Base-by-base conservation (phyloP, 2,329 filamentous ascomycete genomes). In the Colletotrichum sp. region DNA sequence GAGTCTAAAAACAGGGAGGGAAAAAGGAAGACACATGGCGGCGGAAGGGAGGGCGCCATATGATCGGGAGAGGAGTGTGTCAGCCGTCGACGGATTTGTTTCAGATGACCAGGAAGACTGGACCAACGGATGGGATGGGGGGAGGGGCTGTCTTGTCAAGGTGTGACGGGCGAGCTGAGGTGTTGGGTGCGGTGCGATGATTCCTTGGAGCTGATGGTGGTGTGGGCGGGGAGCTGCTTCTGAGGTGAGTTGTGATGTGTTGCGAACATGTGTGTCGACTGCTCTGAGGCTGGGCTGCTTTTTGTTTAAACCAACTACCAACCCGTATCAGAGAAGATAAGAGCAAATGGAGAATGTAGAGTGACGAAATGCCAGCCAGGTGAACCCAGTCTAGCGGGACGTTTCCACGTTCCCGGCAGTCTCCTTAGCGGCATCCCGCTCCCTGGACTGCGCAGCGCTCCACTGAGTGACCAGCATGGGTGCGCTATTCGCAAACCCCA, bases 61-160 rank as follows among this genome's bases (percentile, higher is more conserved):
- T 68, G 69, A 72, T 64, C 63, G 57, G 63, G 62, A 67, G 28
- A 22, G 28, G 75, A 59, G 66, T 67, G 66, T 76, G 72, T 76
- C 75, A 76, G 75, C 66, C 66, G 72, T 75, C 30, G 44, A 76
- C 62, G 62, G 66, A 60, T 57, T 69, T 71, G 75, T 76, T 76
- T 76, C 75, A 75, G 75, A 76, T 76, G 75, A 75, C 75, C 60
- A 75, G 62, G 60, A 60, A 63, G 48, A 74, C 70, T 39, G 72
- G 52, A 60, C 26, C 66, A 71, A 39, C 66, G 52, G 72, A 62
- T 67, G 72, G 60, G 60, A 52, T 52, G 44, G 66, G 72, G 59
- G 39, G 18, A n/a, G 39, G 39, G 39, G 39, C 39, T 48, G 39
- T 48, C 39, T 48, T 48, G 18, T 48, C 39, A 48, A 48, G 39